Evolutionary conservation across 805 yeast genomes (phyloP), one percentile per base, ranked within the genome.

Genomic region (Ogataea populi-albae): DNA sequence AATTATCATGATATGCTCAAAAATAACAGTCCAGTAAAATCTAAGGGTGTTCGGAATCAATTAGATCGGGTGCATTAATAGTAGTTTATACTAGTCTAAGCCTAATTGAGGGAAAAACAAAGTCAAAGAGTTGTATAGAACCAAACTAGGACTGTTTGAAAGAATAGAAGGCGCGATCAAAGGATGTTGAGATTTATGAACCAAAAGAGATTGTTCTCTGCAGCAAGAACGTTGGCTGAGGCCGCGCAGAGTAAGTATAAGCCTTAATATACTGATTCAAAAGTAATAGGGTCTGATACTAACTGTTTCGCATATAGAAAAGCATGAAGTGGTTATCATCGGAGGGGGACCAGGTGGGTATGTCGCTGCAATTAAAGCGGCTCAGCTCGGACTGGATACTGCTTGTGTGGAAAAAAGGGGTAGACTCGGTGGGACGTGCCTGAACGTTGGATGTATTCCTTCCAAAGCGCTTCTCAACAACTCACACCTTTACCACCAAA

Each of bases 341-440:
- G 99, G 99, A 52, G 98, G 97, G 55, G 99, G 99, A 41, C 99
- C 99, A 51, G 99, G 98, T 65, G 99, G 99, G 45, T 93, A 93
- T 64, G 93, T 93, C 54, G 98, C 97, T 37, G 98, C 99, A 57
- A 93, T 93, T 65, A 91, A 87, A 66, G 96, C 96, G 42, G 98
- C 98, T 33, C 99, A 93, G 72, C 73, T 89, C 43, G 97, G 97
- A 26, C 75, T 73, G 54, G 81, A 89, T 65, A 87, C 96, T 37
- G 98, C 97, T 23, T 93, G 98, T 76, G 71, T 93, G 49, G 99
- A 93, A 66, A 88, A 87, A 70, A 83, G 99, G 66, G 99, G 99
- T 30, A 68, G 79, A 29, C 76, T 94, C 46, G 99, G 99, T 46
- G 99, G 99, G 57, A 93, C 98, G 38, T 93, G 99, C 78, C 72